These are phyloP conservation scores for Candida tibetensis DNA, from an alignment of 805 yeast species.

Conservation along the genomic window DNA sequence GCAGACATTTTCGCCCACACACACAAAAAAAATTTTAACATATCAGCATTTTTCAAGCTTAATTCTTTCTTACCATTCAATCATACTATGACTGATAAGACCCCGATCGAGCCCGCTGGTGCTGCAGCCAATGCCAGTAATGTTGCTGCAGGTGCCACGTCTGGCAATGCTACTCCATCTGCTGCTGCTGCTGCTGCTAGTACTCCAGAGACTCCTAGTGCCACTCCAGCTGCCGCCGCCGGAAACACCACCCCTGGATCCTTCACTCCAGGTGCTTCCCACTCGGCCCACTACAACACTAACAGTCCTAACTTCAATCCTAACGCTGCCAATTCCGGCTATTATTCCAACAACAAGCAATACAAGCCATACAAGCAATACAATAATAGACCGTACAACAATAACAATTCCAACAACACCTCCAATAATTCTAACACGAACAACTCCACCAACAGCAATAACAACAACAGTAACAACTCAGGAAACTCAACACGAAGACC, in stretches of 20 bases:
- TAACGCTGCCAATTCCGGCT: background rate
- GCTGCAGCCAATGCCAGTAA: conserved; percentile 8
- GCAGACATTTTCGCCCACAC: background rate
- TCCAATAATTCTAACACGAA: background rate
- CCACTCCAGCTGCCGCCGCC: conserved; percentile 5
- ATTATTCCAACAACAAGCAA: background rate
- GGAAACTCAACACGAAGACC: conserved; percentile 6
- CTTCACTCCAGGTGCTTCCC: background rate
- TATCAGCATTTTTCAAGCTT: background rate
- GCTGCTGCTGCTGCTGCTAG: conserved; percentile 6
- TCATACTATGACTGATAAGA: conserved; percentile 15
- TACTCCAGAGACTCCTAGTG: conserved; percentile 4
- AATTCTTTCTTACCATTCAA: conserved; percentile 7
- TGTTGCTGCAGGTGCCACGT: background rate
- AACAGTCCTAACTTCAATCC: conserved; percentile 1
- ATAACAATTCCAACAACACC: conserved; percentile 10
- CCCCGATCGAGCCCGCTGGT: conserved; percentile 9
- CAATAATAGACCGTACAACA: conserved; percentile 13
- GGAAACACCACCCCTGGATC: background rate
- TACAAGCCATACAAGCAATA: conserved; percentile 5
- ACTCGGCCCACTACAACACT: conserved; percentile 1
- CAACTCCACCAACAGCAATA: conserved; percentile 1
- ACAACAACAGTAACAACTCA: conserved; percentile 7
- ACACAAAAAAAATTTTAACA: background rate
- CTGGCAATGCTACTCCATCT: conserved; percentile 3